Percentiles rank a stretch among this genome's conserved stretches.
phyloP scores from a whole-genome alignment of 2,329 filamentous ascomycete species.

The Pseudocercospora cruenta region DNA sequence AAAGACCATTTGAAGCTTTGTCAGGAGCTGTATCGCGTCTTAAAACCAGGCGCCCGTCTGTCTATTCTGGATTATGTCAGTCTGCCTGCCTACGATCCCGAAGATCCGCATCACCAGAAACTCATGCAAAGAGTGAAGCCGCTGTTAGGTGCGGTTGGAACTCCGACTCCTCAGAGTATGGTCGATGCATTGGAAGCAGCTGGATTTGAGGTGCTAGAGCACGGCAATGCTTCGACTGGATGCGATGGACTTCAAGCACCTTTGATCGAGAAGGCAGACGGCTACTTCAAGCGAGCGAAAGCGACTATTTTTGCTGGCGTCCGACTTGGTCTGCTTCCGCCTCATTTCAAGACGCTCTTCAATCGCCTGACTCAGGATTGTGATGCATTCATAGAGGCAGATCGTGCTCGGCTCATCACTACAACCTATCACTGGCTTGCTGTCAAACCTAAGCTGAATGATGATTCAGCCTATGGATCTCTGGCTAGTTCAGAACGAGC shows the following conservation, averaged over 20 bases:
- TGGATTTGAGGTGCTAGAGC: conserved; percentile 31
- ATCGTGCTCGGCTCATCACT: conserved; percentile 31
- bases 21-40: conserved; percentile 32
- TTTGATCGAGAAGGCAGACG: conserved; percentile 33
- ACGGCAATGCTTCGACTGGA: conserved; percentile 30
- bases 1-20: conserved; percentile 32
- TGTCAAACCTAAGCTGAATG: conserved; percentile 28
- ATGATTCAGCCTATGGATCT: conserved; percentile 20
- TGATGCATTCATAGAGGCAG: conserved; percentile 36
- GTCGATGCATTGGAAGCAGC: conserved; percentile 27
- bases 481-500: conserved; percentile 15
- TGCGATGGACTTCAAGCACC: conserved; percentile 35
- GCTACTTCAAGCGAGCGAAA: conserved; percentile 29
- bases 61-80: conserved; percentile 36
- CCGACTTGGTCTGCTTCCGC: conserved; percentile 30
- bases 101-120: conserved; percentile 29
- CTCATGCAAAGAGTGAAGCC: conserved; percentile 35
- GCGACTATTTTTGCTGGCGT: conserved; percentile 27
- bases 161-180: conserved; percentile 34
- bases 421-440: conserved; percentile 37
- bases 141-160: conserved; percentile 36
- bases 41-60: conserved; percentile 35
- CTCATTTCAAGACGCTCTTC: conserved; percentile 35
- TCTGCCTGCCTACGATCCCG: conserved; percentile 32
- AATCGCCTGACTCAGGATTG: conserved; percentile 34